These are phyloP conservation scores for Tolypocladium ophioglossoides DNA, from an alignment of 2,329 filamentous ascomycete species.

Conservation along the genomic window DNA sequence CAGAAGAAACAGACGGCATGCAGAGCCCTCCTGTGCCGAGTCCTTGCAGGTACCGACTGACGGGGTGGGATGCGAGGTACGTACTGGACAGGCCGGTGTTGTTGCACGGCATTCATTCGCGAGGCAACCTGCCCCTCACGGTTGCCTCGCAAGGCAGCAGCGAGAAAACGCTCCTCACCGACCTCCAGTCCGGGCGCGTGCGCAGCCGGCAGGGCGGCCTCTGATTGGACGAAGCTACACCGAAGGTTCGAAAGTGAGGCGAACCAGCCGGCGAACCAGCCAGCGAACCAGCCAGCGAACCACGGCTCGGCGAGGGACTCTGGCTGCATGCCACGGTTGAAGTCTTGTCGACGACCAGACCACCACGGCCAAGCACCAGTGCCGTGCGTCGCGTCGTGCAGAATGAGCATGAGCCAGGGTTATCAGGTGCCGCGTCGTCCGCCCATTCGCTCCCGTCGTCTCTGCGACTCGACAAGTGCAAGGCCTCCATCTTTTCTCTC, in stretches of 20 bases:
- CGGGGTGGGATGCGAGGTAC: neutral
- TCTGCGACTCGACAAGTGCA: too few species aligned
- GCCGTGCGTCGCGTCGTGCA: neutral
- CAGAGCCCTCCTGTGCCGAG: too few species aligned
- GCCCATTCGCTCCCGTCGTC: neutral
- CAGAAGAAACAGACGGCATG: too few species aligned
- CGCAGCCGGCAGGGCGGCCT: neutral
- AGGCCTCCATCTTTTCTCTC: neutral
- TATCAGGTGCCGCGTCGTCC: neutral
- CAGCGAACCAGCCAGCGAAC: neutral
- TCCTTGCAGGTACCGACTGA: neutral
- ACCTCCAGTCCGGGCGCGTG: neutral
- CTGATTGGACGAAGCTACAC: conserved; percentile 6
- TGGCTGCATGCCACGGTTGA: neutral
- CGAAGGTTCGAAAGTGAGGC: conserved; percentile 5
- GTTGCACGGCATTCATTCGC: neutral
- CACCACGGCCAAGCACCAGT: neutral
- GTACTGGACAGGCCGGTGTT: neutral
- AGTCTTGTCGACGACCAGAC: neutral
- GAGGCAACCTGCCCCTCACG: neutral
- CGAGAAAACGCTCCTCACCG: neutral
- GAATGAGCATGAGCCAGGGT: neutral
- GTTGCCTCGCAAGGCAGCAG: neutral
- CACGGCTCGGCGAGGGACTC: too few species aligned
- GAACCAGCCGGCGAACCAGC: neutral